Evolutionary conservation across 176 grass and related monocot genomes (phyloP), one percentile per base, ranked within the genome.

Genomic region (Alopecurus myosuroides): DNA sequence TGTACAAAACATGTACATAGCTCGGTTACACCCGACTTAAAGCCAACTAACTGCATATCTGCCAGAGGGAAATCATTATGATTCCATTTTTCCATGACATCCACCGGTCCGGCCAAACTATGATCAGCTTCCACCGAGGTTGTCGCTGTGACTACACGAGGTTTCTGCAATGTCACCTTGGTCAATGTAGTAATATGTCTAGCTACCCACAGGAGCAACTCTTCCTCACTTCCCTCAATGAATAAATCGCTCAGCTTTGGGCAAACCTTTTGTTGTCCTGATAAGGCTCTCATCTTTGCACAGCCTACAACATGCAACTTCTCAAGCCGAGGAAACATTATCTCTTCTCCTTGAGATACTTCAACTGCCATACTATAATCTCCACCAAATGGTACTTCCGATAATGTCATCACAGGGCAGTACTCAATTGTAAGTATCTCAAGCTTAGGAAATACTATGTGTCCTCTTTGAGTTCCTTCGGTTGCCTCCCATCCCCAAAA

Each of bases 241-340:
- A n/a, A n/a, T n/a, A n/a, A n/a, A n/a, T n/a, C n/a, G n/a, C 9
- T 9, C 31, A 70, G 37, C 37, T 42, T 70, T 70, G 68, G 37
- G 15, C 53, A 62, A 82, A 80, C 39, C 17, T 18, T 11, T 71
- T 52, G 14, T 7, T 35, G 12, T 15, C 60, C 29, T 34, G 62
- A 18, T 7, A 33, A 64, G 17, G 29, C 0, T 64, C 5, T 18
- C 15, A 18, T 65, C 62, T 34, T 33, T 18, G 1, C 62, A 65
- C 29, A 18, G 62, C 62, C 62, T 71, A 3, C 7, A 45, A 71
- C 11, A 71, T 41, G 15, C 68, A 71, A 9, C n/a, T 71, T n/a
- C 69, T 71, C 39, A 45, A 71, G 69, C 39, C 45, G 69, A 71
- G 69, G 69, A 71, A 71, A 71, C 69, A 71, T 71, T 71, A 44